A percentile compares a stretch with the other conserved stretches of the same genome.
Conservation (phyloP, 139 green algal genomes). For the Chlorella sp. region DNA sequence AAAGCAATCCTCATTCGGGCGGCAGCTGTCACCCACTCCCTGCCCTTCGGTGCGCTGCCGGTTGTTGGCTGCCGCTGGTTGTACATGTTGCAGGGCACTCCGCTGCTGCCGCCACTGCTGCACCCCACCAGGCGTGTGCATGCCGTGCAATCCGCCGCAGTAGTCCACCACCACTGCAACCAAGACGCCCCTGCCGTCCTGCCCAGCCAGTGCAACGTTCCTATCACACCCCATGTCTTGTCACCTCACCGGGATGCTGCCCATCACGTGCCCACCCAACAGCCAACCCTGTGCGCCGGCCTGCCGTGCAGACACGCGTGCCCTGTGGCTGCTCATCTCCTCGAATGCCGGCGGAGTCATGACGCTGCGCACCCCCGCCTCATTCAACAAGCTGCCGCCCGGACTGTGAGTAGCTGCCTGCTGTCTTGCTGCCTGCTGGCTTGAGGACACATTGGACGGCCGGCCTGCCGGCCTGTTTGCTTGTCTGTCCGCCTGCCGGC, state of each 20-base stretch:
- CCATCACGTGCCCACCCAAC: neutral
- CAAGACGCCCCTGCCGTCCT: too few relatives aligned
- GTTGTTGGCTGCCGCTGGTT: neutral
- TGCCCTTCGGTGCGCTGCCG: neutral
- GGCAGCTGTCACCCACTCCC: neutral
- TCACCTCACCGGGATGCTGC: too few relatives aligned
- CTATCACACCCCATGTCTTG: too few relatives aligned
- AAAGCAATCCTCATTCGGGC: neutral
- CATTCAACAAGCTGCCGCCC: neutral
- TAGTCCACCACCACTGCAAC: too few relatives aligned
- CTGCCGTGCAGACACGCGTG: neutral
- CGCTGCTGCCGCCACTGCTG: neutral
- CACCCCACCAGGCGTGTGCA: too few relatives aligned
- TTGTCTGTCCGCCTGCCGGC: neutral
- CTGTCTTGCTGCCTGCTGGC: neutral
- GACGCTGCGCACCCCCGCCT: neutral
- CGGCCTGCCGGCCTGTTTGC: neutral
- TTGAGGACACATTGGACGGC: neutral
- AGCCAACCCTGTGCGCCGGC: too few relatives aligned
- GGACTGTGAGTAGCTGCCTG: neutral
- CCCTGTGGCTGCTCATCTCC: neutral
- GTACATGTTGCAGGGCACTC: too few relatives aligned
- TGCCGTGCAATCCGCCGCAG: too few relatives aligned
- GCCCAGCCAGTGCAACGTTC: too few relatives aligned
- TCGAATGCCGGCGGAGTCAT: neutral